phyloP scores from a whole-genome alignment of 2,329 filamentous ascomycete genomes.

The Cladosporium velox region DNA sequence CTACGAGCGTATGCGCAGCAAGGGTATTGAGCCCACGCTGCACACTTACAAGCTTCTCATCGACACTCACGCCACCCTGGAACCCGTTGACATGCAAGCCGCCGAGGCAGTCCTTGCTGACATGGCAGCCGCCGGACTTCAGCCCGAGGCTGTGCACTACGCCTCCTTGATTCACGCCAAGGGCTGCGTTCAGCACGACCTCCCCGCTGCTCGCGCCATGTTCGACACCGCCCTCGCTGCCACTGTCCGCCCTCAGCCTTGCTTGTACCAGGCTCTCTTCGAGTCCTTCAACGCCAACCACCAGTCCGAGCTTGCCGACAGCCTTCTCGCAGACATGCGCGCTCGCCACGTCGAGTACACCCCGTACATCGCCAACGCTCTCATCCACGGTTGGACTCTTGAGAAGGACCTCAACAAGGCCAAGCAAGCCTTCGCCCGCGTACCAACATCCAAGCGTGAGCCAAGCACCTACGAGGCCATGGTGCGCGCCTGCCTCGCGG shows the following conservation, averaged over 20 bases:
- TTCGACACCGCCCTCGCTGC: constrained; percentile 80
- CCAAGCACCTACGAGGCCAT: constrained; percentile 99
- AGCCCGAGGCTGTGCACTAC: constrained; percentile 90
- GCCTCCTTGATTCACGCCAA: constrained; percentile 94
- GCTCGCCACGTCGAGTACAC: constrained; percentile 77
- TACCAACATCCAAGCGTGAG: constrained; percentile 78
- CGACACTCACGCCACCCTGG: constrained; percentile 90
- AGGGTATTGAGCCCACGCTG: constrained; percentile 84
- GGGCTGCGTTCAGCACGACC: constrained; percentile 89
- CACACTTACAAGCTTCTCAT: constrained; percentile 98
- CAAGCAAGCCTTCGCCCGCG: constrained; percentile 74
- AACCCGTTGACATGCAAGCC: constrained; percentile 84
- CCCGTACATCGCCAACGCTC: constrained; percentile 95
- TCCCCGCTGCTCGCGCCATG: constrained; percentile 75
- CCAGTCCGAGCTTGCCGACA: constrained; percentile 66
- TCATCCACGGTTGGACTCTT: constrained; percentile 94
- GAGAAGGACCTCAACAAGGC: constrained; percentile 80
- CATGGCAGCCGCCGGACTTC: constrained; percentile 72
- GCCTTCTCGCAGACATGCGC: constrained; percentile 75
- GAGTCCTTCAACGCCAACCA: constrained; percentile 97
- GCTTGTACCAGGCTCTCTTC: constrained; percentile 93
- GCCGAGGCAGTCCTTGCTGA: constrained; percentile 80
- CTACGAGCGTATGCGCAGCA: constrained; percentile 89
- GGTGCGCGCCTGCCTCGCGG: constrained; percentile 87
- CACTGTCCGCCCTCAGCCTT: constrained; percentile 72